These are phyloP conservation scores for Ceratobasidium sp. DNA, from an alignment of 1,284 basidiomycete genomes.

Conservation along the genomic window DNA sequence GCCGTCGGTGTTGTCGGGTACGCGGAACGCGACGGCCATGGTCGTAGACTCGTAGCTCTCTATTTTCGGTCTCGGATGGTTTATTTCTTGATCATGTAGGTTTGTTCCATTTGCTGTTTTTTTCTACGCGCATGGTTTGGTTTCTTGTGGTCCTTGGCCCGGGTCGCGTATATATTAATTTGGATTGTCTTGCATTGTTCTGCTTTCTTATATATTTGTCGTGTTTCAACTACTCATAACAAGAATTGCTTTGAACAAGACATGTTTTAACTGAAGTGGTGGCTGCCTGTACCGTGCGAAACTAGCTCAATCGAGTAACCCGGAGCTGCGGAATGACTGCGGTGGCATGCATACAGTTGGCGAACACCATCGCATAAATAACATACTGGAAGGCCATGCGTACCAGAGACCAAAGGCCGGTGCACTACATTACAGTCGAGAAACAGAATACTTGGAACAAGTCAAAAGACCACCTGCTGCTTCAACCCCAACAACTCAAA, in stretches of 20 bases:
- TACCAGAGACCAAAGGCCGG: background rate
- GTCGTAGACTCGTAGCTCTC: slow-evolving; percentile 9
- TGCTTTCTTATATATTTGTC: background rate
- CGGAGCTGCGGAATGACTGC: slow-evolving; percentile 1
- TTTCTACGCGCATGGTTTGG: background rate
- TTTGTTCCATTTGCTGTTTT: background rate
- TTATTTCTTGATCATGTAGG: slow-evolving; percentile 7
- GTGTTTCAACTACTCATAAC: background rate
- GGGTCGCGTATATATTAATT: background rate
- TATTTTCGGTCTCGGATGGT: background rate
- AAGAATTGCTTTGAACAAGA: background rate
- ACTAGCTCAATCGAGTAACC: too few relatives aligned
- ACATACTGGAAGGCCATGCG: background rate
- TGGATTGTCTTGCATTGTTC: background rate
- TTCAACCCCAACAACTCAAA: background rate
- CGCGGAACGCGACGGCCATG: background rate
- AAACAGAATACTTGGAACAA: background rate
- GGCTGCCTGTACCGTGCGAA: too few relatives aligned
- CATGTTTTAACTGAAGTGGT: too few relatives aligned
- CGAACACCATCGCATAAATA: background rate
- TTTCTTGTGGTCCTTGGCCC: background rate
- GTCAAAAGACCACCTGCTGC: background rate
- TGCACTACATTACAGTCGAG: background rate
- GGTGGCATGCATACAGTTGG: slow-evolving; percentile 6
- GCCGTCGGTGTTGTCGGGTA: slow-evolving; percentile 55